phyloP scores from a whole-genome alignment of 2,329 filamentous ascomycete species.

The Scytalidium sp. region DNA sequence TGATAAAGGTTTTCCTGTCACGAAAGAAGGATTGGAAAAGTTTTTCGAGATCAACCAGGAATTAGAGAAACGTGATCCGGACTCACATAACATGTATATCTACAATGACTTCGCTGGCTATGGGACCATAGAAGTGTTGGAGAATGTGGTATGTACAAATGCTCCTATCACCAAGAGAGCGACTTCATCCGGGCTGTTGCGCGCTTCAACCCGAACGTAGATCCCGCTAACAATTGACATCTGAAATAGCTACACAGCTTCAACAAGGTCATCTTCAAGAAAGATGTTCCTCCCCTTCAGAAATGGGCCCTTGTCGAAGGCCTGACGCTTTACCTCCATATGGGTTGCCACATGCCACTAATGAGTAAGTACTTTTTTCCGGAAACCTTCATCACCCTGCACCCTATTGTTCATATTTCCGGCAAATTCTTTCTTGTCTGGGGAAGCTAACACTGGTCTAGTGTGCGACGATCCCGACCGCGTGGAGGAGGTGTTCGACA shows the following conservation, averaged over 20 bases:
- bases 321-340: slow-evolving; percentile 9
- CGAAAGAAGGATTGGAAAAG: slow-evolving; percentile 3
- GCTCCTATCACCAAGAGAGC: background rate
- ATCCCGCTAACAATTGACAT: background rate
- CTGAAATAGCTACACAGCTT: slow-evolving; percentile 8
- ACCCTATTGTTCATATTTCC: no score
- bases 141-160: slow-evolving; percentile 11
- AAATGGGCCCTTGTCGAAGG: slow-evolving; percentile 19
- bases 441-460: slow-evolving; percentile 1
- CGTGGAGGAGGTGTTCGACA: slow-evolving; percentile 33
- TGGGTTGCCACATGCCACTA: slow-evolving; percentile 6
- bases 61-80: slow-evolving; percentile 14
- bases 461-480: slow-evolving; percentile 14
- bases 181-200: no score
- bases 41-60: slow-evolving; percentile 3
- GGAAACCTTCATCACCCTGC: slow-evolving; percentile 31
- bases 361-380: slow-evolving; percentile 31
- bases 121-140: slow-evolving; percentile 12
- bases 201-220: background rate
- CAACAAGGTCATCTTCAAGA: slow-evolving; percentile 15
- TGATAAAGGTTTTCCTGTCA: slow-evolving; percentile 4
- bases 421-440: no score
- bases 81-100: slow-evolving; percentile 13
- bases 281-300: slow-evolving; percentile 11
- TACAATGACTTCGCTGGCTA: slow-evolving; percentile 19